These are phyloP conservation scores for Kurtzmaniella cleridarum DNA, from an alignment of 805 yeast genomes.

Conservation along the genomic window DNA sequence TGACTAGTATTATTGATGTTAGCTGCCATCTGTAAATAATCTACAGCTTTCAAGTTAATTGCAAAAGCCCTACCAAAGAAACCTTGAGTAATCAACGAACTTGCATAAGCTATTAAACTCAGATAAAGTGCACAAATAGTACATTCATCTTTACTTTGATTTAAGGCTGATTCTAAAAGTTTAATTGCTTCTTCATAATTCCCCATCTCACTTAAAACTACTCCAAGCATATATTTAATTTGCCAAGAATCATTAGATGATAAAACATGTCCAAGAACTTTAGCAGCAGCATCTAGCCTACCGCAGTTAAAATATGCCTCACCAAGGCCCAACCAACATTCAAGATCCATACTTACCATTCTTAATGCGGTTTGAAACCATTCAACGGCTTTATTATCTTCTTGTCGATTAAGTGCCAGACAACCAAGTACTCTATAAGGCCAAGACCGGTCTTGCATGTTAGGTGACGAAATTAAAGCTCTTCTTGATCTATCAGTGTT, in stretches of 20 bases:
- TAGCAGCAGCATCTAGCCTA: conserved; percentile 76
- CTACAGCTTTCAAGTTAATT: conserved; percentile 42
- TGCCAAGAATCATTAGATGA: conserved; percentile 54
- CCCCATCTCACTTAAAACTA: conserved; percentile 56
- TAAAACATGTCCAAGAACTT: conserved; percentile 69
- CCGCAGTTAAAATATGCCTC: conserved; percentile 88
- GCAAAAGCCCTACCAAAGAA: conserved; percentile 62
- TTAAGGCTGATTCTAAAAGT: conserved; percentile 39
- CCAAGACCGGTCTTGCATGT: conserved; percentile 54
- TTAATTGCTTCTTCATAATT: conserved; percentile 59
- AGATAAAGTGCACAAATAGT: conserved; percentile 50
- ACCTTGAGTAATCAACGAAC: conserved; percentile 49
- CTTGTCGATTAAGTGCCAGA: conserved; percentile 62
- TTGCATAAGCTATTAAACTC: conserved; percentile 51
- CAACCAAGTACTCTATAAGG: conserved; percentile 86
- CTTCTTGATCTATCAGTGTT: conserved; percentile 57
- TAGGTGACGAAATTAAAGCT: neutral
- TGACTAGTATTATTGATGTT: conserved; percentile 34
- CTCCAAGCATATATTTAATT: conserved; percentile 62
- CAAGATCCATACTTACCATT: conserved; percentile 56
- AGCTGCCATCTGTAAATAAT: conserved; percentile 34
- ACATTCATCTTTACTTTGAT: conserved; percentile 42
- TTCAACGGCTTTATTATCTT: conserved; percentile 76
- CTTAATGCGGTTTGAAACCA: conserved; percentile 85
- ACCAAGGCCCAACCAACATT: conserved; percentile 96